phyloP scores from a whole-genome alignment of 1,284 basidiomycete genomes.

The Anthracocystis setariae region DNA sequence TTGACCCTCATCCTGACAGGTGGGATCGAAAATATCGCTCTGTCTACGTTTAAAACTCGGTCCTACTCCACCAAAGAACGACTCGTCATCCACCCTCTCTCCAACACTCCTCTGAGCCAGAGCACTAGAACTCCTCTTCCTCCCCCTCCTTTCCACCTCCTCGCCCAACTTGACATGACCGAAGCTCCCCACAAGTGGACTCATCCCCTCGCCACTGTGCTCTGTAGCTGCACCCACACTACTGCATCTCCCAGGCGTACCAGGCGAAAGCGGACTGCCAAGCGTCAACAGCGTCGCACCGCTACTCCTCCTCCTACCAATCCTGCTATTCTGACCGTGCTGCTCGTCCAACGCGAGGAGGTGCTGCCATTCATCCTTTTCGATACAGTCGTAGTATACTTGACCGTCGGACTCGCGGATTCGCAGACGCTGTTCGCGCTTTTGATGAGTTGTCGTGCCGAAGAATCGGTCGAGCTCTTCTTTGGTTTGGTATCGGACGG shows the following conservation, averaged over 20 bases:
- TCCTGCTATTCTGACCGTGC: no score
- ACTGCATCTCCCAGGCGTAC: conserved; percentile 11
- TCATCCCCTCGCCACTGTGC: conserved; percentile 3
- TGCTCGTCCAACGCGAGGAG: no score
- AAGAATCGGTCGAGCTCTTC: conserved; percentile 53
- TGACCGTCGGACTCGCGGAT: conserved; percentile 42
- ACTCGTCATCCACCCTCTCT: conserved; percentile 12
- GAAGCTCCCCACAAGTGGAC: conserved; percentile 7
- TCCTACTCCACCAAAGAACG: background rate
- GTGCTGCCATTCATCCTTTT: conserved; percentile 38
- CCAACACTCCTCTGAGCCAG: background rate
- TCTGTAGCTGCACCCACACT: conserved; percentile 1
- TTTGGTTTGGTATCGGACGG: conserved; percentile 42
- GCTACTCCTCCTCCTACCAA: conserved; percentile 20
- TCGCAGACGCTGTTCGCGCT: conserved; percentile 40
- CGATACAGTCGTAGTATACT: conserved; percentile 43
- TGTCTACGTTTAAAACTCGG: conserved; percentile 15
- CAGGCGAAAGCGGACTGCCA: conserved; percentile 9
- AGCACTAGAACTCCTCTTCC: conserved; percentile 24
- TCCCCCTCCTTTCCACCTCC: conserved; percentile 11
- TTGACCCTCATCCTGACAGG: background rate
- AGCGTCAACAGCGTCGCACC: conserved; percentile 18
- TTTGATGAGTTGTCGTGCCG: conserved; percentile 37
- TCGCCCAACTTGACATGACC: conserved; percentile 1
- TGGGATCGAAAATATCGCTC: conserved; percentile 8